A percentile compares a stretch with the other conserved stretches of the same genome.
Conservation (phyloP, 2,329 filamentous ascomycete genomes). For the Sordariomycetes sp. region DNA sequence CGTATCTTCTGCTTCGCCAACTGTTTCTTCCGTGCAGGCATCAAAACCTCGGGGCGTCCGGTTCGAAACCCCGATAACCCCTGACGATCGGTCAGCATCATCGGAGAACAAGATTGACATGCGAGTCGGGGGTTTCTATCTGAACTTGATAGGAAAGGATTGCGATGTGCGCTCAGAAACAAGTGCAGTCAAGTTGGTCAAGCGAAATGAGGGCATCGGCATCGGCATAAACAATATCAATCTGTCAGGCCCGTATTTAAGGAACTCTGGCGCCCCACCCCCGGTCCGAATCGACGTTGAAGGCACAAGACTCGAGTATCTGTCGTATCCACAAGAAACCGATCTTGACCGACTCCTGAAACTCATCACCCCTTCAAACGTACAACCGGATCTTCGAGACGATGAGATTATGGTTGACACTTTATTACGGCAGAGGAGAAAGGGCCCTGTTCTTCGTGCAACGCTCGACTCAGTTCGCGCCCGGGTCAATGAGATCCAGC, state of each 20-base stretch:
- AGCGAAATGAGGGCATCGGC: slow-evolving; percentile 58
- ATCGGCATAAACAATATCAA: slow-evolving; percentile 65
- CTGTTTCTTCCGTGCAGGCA: slow-evolving; percentile 18
- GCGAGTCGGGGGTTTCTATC: slow-evolving; percentile 61
- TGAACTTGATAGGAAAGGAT: slow-evolving; percentile 65
- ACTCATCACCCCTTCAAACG: slow-evolving; percentile 81
- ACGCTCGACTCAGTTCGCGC: slow-evolving; percentile 52
- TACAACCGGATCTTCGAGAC: slow-evolving; percentile 72
- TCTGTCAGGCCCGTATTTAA: slow-evolving; percentile 55
- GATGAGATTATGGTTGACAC: slow-evolving; percentile 95
- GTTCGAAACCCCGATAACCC: slow-evolving; percentile 39
- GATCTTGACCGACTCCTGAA: slow-evolving; percentile 75
- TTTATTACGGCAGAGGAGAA: slow-evolving; percentile 69
- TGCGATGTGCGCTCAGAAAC: slow-evolving; percentile 65
- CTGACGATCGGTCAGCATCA: slow-evolving; percentile 29
- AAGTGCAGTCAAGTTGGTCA: slow-evolving; percentile 70
- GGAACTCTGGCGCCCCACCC: slow-evolving; percentile 36
- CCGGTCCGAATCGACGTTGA: slow-evolving; percentile 49
- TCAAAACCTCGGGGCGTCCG: slow-evolving; percentile 41
- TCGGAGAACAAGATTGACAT: slow-evolving; percentile 58
- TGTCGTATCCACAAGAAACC: slow-evolving; percentile 57
- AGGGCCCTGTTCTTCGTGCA: slow-evolving; percentile 69
- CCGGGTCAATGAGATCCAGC: slow-evolving; percentile 46
- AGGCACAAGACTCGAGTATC: slow-evolving; percentile 59
- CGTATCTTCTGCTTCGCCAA: slow-evolving; percentile 58